Base-by-base conservation (phyloP, 768 basidiomycete species). In the Pulveroboletus frians region DNA sequence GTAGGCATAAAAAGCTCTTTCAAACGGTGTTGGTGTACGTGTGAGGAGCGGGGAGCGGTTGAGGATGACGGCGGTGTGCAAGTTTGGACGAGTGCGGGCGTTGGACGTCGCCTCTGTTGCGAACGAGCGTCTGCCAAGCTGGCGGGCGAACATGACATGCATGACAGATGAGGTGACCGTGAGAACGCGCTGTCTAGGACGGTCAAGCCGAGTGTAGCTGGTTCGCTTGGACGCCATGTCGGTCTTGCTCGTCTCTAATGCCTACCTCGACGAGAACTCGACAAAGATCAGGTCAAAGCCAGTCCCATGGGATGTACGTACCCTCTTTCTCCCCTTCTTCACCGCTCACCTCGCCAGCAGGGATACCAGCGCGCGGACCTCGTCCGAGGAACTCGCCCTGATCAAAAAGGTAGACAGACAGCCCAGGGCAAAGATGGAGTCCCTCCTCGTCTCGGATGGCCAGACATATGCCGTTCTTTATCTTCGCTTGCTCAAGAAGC, bases 351-450 rank as follows among this genome's bases (percentile, higher is more conserved):
- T 61, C 51, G 43, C 29, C 42, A 32, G 26, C 58, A 97, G 93
- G 92, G 88, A 52, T 96, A 97, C 73, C 93, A 96, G 72, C 85
- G 95, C 57, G 93, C 92, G 39, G 91, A 84, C 39, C 81, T 93
- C 37, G 80, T 98, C 79, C 5, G 92, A 96, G 49, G 93, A 97
- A 65, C 79, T 96, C 14, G 71, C 78, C 10, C 78, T 89, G 56
- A 84, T 98, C 63, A 96, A 96, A 79, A 88, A 81, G 63, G 85
- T 96, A 18, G 92, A 93, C 68, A 80, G 86, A 52, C 88, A 89
- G 60, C 75, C 88, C 39, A 78, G 76, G 66, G 69, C 82, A 47
- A 85, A 82, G 75, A 78, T 76, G 17, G 87, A 94, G 59, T 81
- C 87, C 3, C 71, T 90, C 13, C 79, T 91, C 39, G 73, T 90